Base-by-base conservation (phyloP, 768 basidiomycete genomes). In the Podaxis sp. region DNA sequence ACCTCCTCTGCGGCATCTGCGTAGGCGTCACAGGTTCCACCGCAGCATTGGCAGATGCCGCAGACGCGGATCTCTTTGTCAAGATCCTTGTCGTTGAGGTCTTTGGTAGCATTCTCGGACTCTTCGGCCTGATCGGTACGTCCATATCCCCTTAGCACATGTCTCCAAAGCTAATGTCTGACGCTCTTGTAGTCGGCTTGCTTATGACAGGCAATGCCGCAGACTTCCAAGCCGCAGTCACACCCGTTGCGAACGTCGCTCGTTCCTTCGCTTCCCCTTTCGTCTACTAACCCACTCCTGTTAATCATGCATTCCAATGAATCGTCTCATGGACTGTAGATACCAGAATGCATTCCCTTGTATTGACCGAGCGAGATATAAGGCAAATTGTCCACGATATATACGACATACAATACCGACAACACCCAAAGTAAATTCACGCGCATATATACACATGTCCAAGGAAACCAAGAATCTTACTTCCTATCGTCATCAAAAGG, bases 31-130 rank as follows among this genome's bases (percentile, higher is more conserved):
- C 94, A 4, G 97, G 97, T 0, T 93, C 95, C 2, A 98, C 94
- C 17, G 96, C 96, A 3, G 97, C 97, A 1, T 79, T 98, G 37
- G 88, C 94, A 11, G 97, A 98, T 73, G 97, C 96, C 22, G 92
- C 96, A 11, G 96, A 98, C 73, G 96, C 96, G 2, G 84, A 87
- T 40, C 75, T 98, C 37, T 98, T 99, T 67, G 95, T 98, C 75
- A 98, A 96, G 76, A 93, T 98, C 64, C 85, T 99, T 57, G 89
- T 99, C 60, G 92, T 99, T 0, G 97, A 98, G 71, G 95, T 97
- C 46, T 94, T 96, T 72, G 90, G 89, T 57, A 91, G 90, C 69
- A 94, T 97, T 60, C 76, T 97, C 73, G 96, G 96, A 4, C 77
- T 98, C 52, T 98, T 96, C 71, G 96, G 95, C 19, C 78, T 96